These are phyloP conservation scores for Blastobotrys aristatus DNA, from an alignment of 1,139 yeast species.

Conservation along the genomic window DNA sequence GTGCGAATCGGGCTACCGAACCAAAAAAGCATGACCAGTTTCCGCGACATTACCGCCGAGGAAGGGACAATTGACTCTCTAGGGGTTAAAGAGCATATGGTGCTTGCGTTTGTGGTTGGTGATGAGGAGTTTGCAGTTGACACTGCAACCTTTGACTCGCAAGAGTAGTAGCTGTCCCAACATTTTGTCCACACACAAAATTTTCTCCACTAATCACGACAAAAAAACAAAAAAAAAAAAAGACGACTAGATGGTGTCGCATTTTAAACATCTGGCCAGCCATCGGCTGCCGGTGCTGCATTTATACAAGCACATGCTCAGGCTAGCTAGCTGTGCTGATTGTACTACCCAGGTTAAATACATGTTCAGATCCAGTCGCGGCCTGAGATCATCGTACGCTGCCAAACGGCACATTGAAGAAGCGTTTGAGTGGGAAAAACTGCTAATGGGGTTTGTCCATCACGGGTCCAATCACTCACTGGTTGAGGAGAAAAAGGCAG, in stretches of 20 bases:
- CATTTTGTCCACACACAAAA: neutral
- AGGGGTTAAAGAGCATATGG: conserved; percentile 18
- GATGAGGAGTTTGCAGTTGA: conserved; percentile 19
- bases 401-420: conserved; percentile 17
- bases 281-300: conserved; percentile 22
- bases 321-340: conserved; percentile 14
- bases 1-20: conserved; percentile 20
- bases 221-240: too few relatives aligned
- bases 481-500: neutral
- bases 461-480: neutral
- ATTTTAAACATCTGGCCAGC: conserved; percentile 14
- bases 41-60: conserved; percentile 19
- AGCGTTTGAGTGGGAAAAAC: conserved; percentile 21
- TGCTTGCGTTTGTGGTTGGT: conserved; percentile 19
- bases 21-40: conserved; percentile 15
- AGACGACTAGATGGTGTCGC: conserved; percentile 6
- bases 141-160: conserved; percentile 16
- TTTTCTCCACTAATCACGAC: neutral
- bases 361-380: conserved; percentile 12
- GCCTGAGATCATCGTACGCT: conserved; percentile 16
- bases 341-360: neutral
- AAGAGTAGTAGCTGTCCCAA: conserved; percentile 8
- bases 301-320: conserved; percentile 20
- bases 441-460: neutral
- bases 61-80: conserved; percentile 16